phyloP scores from a whole-genome alignment of 2,329 filamentous ascomycete species.

The Talaromyces sp. region DNA sequence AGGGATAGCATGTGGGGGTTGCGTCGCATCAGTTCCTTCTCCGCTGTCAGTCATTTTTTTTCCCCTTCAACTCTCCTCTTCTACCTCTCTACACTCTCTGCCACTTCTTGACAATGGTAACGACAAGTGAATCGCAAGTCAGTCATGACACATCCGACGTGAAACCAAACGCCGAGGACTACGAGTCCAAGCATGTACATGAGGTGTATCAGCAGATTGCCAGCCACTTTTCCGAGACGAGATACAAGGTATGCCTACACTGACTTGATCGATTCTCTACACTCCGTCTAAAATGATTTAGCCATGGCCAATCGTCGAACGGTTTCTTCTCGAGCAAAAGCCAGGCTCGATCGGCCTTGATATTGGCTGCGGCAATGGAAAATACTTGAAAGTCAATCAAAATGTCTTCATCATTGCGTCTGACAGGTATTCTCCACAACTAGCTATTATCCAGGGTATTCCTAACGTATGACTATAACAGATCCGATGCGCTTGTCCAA shows the following conservation, averaged over 20 bases:
- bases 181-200: slow-evolving; percentile 87
- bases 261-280: slow-evolving; percentile 1
- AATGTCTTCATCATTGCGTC: slow-evolving; percentile 77
- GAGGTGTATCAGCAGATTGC: slow-evolving; percentile 69
- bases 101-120: not conserved
- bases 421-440: slow-evolving; percentile 59
- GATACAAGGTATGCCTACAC: slow-evolving; percentile 59
- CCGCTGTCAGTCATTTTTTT: not conserved
- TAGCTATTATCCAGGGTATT: not conserved
- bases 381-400: slow-evolving; percentile 80
- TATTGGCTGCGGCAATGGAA: slow-evolving; percentile 94
- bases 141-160: not conserved
- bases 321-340: slow-evolving; percentile 65
- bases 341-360: slow-evolving; percentile 80
- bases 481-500: slow-evolving; percentile 56
- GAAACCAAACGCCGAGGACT: slow-evolving; percentile 39
- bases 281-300: slow-evolving; percentile 27
- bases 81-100: not conserved
- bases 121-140: not conserved
- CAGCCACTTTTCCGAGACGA: slow-evolving; percentile 48
- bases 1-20: not conserved
- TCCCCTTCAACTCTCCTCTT: not conserved
- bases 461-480: slow-evolving; percentile 27
- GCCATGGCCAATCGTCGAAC: slow-evolving; percentile 89
- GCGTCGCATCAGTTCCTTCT: not conserved